Base-by-base conservation (phyloP, 164 flowering plant genomes). In the Euptelea pleiosperma region DNA sequence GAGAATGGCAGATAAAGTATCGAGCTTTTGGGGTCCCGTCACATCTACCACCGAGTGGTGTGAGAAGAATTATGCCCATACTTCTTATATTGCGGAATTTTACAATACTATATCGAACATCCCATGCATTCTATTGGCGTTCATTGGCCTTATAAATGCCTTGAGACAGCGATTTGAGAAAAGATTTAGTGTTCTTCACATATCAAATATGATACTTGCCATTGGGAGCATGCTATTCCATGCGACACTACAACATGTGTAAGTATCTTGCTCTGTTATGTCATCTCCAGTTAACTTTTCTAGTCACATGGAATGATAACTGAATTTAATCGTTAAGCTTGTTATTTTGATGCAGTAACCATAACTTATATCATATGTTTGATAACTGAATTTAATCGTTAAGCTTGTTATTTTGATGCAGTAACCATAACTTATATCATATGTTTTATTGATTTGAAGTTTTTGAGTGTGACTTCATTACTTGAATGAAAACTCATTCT, bases 11-110 rank as follows among this genome's bases (percentile, higher is more conserved):
- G 83, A 82, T 57, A 75, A 46, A 59, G 64, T 70, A 35, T 77
- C 93, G 9, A 86, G 87, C 64, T 86, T 86, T 53, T 89, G 96
- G 96, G 96, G 96, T 55, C 93, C 91, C 36, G 93, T 89, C 66
- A 89, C 96, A 46, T 82, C 96, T 51, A 73, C 82, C 35, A 76
- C 82, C 10, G 92, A 89, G 55, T 89, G 89, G 79, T 86, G 96
- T 65, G 93, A 89, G 72, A 73, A 65, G 64, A 89, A 89, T 53
- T 89, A 82, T 75, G 77, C 58, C 15, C 62, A 81, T 57, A 86
- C 96, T 19, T 73, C 91, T 30, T 84, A 79, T 62, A 78, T 89
- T 64, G 93, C 93, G 4, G 89, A 89, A 54, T 89, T 89, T 49
- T 86, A 48, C 73, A 89, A 89, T 79, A 86, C 96, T 11, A 43